Conservation (phyloP, 2,329 filamentous ascomycete species). For the Colletotrichum sp. region DNA sequence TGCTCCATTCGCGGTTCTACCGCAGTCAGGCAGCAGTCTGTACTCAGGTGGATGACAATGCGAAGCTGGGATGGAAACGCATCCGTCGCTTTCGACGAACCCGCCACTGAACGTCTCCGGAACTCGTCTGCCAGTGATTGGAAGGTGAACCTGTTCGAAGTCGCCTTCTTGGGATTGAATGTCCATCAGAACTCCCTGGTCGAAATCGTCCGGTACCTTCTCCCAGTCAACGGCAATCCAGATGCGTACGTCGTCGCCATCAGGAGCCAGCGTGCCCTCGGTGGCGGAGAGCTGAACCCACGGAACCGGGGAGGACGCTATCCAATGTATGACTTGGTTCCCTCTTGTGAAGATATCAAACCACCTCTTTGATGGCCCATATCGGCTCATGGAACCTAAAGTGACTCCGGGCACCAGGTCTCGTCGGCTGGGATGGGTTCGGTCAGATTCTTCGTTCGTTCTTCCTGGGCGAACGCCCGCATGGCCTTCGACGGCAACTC, state of each 20-base stretch:
- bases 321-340: constrained; percentile 33
- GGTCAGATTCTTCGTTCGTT: constrained; percentile 60
- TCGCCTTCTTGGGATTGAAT: constrained; percentile 38
- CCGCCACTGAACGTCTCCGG: constrained; percentile 37
- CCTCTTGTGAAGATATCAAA: constrained; percentile 42
- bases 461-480: constrained; percentile 38
- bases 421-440: constrained; percentile 44
- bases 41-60: constrained; percentile 23
- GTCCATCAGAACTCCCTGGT: constrained; percentile 46
- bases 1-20: constrained; percentile 27
- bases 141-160: constrained; percentile 39
- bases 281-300: constrained; percentile 35
- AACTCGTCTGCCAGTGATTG: constrained; percentile 23
- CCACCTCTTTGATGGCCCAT: constrained; percentile 33
- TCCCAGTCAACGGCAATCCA: constrained; percentile 37
- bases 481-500: constrained; percentile 35
- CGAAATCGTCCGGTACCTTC: constrained; percentile 40
- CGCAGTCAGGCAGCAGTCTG: constrained; percentile 33
- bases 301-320: constrained; percentile 33
- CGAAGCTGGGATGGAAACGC: constrained; percentile 37
- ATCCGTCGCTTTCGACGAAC: constrained; percentile 37
- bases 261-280: constrained; percentile 32
- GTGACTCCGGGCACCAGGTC: constrained; percentile 34
- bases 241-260: constrained; percentile 34
- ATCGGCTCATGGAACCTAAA: constrained; percentile 35